Base-by-base conservation (phyloP, 495 filamentous ascomycete species). In the Daldinia bambusicola region DNA sequence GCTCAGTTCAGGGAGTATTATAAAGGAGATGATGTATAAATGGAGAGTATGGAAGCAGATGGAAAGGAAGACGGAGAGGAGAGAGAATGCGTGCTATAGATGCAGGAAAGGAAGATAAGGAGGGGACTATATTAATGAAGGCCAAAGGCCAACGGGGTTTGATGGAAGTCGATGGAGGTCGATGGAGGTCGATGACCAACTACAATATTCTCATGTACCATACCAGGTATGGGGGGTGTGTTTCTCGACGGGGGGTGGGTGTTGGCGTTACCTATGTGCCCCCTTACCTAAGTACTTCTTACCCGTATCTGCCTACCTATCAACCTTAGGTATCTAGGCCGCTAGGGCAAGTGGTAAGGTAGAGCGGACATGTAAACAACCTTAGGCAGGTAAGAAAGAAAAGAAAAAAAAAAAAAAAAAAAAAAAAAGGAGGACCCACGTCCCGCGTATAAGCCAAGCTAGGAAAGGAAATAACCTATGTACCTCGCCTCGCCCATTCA, bases 281-380 rank as follows among this genome's bases (percentile, higher is more conserved):
- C 64, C 59, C 52, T 56, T 56, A 56, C 53, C 52, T 64, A 56
- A 13, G 36, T 58, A 59, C 60, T 60, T 55, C 59, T 57, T 20
- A 40, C 36, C 36, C 12, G 50, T 53, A 53, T 40, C 55, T 57
- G 10, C 18, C 55, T 61, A 55, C 48, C 41, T 55, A 55, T n/a
- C 18, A 22, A 14, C 10, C 34, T 10, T 37, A 51, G 4, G 8
- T 56, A 50, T 50, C 31, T 38, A 22, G 50, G 31, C 50, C 50
- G 34, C 31, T 56, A 32, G 8, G 56, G 37, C 16, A 20, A 43
- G 58, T 43, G 20, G 58, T 10, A 30, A 18, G 63, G 51, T 22
- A 53, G 61, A 48, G 50, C 61, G 64, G 57, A 55, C 58, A 74
- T 63, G 63, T 74, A 74, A 67, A 70, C 71, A 73, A 66, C 26